phyloP scores from a whole-genome alignment of 2,329 filamentous ascomycete species.

The Trichocomaceae sp. region DNA sequence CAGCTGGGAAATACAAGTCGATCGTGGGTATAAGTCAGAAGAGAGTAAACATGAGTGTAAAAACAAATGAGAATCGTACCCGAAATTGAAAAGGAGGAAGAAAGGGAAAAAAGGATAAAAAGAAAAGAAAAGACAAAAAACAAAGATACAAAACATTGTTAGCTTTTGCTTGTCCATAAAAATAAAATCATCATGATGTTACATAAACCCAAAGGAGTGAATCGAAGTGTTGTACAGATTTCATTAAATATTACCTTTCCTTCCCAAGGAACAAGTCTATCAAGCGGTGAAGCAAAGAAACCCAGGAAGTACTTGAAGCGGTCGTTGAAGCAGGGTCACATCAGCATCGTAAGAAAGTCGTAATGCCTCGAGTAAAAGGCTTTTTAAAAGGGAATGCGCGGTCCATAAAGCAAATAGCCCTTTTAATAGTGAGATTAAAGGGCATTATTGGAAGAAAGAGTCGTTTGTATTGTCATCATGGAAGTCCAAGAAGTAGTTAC shows the following conservation, averaged over 20 bases:
- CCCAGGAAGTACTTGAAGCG: not conserved
- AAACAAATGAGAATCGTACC: constrained; percentile 3
- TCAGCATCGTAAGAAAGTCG: not conserved
- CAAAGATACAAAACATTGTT: not conserved
- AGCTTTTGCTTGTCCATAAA: not conserved
- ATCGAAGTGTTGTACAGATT: not conserved
- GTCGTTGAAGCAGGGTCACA: not conserved
- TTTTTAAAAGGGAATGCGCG: not conserved
- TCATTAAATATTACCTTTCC: not conserved
- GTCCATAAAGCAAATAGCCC: not conserved
- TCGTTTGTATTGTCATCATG: constrained; percentile 23
- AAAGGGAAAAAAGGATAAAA: not conserved
- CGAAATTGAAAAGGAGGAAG: not conserved
- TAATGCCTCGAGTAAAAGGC: not conserved
- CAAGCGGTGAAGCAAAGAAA: not conserved
- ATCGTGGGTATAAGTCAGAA: not conserved
- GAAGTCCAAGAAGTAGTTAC: constrained; percentile 34
- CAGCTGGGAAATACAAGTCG: not conserved
- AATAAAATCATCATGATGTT: not conserved
- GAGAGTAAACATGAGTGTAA: not conserved
- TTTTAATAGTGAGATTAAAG: not conserved
- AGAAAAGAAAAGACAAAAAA: not conserved
- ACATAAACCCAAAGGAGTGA: not conserved
- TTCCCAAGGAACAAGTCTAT: not conserved
- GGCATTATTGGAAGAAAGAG: constrained; percentile 10